Base-by-base conservation (phyloP, 1,284 basidiomycete genomes). In the Takashimella tepidaria region DNA sequence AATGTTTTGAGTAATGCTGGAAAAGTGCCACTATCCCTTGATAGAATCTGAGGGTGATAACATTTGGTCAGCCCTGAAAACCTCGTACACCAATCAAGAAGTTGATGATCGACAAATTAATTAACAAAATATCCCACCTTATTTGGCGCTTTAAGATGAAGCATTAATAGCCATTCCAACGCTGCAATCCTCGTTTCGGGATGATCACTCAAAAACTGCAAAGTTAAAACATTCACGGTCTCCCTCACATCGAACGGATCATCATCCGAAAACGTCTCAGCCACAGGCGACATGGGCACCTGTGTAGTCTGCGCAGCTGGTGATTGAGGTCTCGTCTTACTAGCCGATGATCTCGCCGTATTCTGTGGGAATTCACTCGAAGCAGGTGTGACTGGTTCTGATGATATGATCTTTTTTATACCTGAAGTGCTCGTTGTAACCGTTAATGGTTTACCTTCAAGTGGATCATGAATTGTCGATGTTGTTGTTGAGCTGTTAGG, bases 151-250 rank as follows among this genome's bases (percentile, higher is more conserved):
- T 98, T 98, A 69, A 92, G 88, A 76, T 99, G 96, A 50, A 99
- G 78, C 96, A 99, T 99, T 49, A 97, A 85, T 26, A 99, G 79
- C 96, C 96, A 99, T 76, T 96, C 92, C 61, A 99, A 78, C 3
- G 95, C 92, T 22, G 92, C 90, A 5, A 98, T 89, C 42, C 95
- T 80, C 1, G 96, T 98, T 70, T 97, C 92, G 67, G 96, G 95
- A 69, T 92, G 91, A 73, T 98, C 92, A 73, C 91, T 93, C 71
- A 97, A 72, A 68, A 99, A 92, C 67, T 97, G 92, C 50, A 96
- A 79, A 1, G 92, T 97, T 58, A 99, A 77, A 46, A 89, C 88
- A 67, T 89, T 90, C 50, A 98, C 92, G 0, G 92, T 98, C 20
- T 84, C 82, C 60, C 89, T 86, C 67, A 96, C 96, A 70, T 98